Evolutionary conservation across 2,329 filamentous ascomycete species (phyloP).

Genomic region (Ophiostoma himal-ulmi): DNA sequence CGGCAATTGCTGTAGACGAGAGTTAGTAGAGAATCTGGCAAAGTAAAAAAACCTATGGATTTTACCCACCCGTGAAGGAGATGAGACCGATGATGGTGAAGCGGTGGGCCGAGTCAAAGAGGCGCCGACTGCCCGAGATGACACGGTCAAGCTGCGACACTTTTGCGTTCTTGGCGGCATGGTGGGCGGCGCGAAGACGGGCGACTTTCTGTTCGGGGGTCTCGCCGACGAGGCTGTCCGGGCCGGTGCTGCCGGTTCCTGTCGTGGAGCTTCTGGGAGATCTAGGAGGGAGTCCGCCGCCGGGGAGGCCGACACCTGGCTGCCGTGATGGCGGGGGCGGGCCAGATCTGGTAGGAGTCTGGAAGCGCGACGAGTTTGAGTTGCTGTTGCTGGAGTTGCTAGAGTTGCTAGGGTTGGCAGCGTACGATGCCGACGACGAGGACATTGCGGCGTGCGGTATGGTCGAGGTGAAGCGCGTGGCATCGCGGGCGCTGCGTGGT

Average conservation of each 20-base stretch:
- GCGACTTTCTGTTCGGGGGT: slow-evolving; percentile 65
- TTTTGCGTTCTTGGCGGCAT: slow-evolving; percentile 57
- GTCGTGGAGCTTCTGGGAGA: neutral
- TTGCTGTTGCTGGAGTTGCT: slow-evolving; percentile 1
- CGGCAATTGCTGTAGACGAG: slow-evolving; percentile 43
- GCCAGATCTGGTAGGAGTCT: slow-evolving; percentile 14
- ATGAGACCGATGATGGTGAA: slow-evolving; percentile 51
- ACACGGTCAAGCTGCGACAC: slow-evolving; percentile 49
- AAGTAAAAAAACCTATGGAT: neutral
- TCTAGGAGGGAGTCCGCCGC: neutral
- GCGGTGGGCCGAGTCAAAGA: slow-evolving; percentile 53
- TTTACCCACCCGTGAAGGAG: slow-evolving; percentile 49
- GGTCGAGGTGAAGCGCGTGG: slow-evolving; percentile 70
- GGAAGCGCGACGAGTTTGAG: slow-evolving; percentile 26
- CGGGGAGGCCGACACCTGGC: neutral
- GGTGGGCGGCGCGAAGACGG: slow-evolving; percentile 60
- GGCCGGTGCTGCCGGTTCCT: slow-evolving; percentile 24
- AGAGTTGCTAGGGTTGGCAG: slow-evolving; percentile 18
- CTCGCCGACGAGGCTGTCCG: slow-evolving; percentile 39
- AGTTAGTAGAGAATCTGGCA: neutral
- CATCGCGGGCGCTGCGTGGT: slow-evolving; percentile 66
- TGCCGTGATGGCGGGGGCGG: neutral
- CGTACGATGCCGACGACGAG: slow-evolving; percentile 20
- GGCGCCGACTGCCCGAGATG: slow-evolving; percentile 43
- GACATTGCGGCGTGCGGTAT: slow-evolving; percentile 59